A percentile compares a stretch with the other conserved stretches of the same genome.
Conservation (phyloP, 495 filamentous ascomycete species). For the Hypoxylon fuscum region DNA sequence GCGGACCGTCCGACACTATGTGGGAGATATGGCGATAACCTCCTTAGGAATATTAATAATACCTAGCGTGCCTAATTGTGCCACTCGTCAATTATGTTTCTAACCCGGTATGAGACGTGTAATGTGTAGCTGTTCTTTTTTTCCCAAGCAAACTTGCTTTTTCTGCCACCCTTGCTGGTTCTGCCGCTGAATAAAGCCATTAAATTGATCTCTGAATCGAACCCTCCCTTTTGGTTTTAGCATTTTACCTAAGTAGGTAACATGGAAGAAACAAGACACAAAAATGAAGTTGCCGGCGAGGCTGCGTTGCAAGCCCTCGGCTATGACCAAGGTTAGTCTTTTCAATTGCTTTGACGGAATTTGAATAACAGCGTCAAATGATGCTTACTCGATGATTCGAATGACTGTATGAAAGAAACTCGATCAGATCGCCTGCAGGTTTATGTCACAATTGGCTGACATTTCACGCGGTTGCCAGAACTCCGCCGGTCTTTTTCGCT, state of each 20-base stretch:
- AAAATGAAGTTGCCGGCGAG: background rate
- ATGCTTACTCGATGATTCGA: too few relatives aligned
- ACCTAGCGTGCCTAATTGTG: background rate
- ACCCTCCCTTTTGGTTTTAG: background rate
- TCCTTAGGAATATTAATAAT: background rate
- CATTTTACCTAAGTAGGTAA: background rate
- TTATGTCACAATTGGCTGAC: background rate
- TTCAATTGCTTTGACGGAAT: background rate
- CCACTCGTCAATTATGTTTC: background rate
- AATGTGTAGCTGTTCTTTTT: background rate
- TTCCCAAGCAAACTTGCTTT: background rate
- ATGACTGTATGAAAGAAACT: too few relatives aligned
- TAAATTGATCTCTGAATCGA: background rate
- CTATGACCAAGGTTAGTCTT: background rate
- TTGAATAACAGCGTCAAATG: background rate
- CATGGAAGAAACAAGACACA: background rate
- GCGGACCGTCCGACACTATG: too few relatives aligned
- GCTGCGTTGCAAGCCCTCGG: background rate
- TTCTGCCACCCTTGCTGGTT: too few relatives aligned
- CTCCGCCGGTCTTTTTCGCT: background rate
- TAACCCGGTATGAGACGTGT: background rate
- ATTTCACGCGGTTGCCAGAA: background rate
- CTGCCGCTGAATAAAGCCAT: background rate
- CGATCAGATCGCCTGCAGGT: too few relatives aligned
- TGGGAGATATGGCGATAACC: background rate